A percentile compares a stretch with the other conserved stretches of the same genome.
Evolutionary conservation across 495 filamentous ascomycete genomes (phyloP).

Genomic region (Corynascus novoguineensis): DNA sequence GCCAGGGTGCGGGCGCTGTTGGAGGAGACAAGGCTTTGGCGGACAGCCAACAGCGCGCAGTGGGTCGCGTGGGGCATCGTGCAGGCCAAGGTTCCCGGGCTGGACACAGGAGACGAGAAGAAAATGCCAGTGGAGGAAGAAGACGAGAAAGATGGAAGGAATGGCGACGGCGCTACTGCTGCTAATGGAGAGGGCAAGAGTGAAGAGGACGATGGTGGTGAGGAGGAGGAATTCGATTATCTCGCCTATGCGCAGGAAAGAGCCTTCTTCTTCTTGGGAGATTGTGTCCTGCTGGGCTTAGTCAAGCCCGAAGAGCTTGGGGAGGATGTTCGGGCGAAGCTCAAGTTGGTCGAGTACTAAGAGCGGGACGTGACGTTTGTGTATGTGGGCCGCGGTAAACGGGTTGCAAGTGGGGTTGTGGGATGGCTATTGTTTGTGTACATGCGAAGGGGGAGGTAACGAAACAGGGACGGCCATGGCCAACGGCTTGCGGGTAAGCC

Average conservation of each 20-base stretch:
- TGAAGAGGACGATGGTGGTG: slow-evolving; percentile 39
- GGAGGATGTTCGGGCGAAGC: slow-evolving; percentile 45
- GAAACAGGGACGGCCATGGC: no score
- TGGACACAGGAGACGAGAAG: slow-evolving; percentile 25
- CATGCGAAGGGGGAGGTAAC: background rate
- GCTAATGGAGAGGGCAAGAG: slow-evolving; percentile 35
- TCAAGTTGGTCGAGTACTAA: slow-evolving; percentile 60
- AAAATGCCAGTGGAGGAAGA: slow-evolving; percentile 43
- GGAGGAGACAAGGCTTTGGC: slow-evolving; percentile 77
- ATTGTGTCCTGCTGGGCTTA: slow-evolving; percentile 68
- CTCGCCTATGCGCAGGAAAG: slow-evolving; percentile 85
- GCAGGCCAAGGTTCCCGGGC: slow-evolving; percentile 75
- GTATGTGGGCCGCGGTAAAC: no score
- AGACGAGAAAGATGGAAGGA: slow-evolving; percentile 38
- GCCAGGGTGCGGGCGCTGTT: slow-evolving; percentile 61
- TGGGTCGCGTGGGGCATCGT: slow-evolving; percentile 97
- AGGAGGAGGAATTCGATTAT: slow-evolving; percentile 76
- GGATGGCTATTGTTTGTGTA: no score
- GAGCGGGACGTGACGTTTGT: background rate
- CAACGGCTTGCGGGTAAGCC: no score
- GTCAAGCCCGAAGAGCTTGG: slow-evolving; percentile 70
- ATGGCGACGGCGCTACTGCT: no score
- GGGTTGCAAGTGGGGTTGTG: no score
- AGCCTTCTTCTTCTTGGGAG: slow-evolving; percentile 89
- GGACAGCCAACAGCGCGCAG: slow-evolving; percentile 75